These are phyloP conservation scores for Pterothamnion heteromorphum DNA, from an alignment of 31 red algal species.

Conservation along the genomic window DNA sequence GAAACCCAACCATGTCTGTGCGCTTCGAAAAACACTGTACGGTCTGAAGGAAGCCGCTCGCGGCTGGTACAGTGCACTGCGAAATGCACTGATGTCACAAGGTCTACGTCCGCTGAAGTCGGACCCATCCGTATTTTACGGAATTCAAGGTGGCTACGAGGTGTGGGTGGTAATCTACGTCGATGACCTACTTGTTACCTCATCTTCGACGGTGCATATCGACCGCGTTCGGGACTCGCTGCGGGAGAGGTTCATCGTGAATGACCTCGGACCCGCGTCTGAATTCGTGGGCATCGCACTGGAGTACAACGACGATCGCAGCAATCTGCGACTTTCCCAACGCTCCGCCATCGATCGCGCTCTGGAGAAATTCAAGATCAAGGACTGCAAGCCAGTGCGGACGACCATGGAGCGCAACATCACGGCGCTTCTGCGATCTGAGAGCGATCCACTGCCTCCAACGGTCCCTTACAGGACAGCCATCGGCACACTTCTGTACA, in stretches of 20 bases:
- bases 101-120: background rate
- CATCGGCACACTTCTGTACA: background rate
- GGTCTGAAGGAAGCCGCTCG: slow-evolving; percentile 12
- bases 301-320: background rate
- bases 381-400: background rate
- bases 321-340: background rate
- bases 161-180: slow-evolving; percentile 45
- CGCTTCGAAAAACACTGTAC: slow-evolving; percentile 6
- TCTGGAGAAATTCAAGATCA: slow-evolving; percentile 33
- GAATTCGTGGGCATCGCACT: slow-evolving; percentile 29
- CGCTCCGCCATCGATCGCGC: background rate
- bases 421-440: background rate
- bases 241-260: slow-evolving; percentile 15
- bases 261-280: background rate
- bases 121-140: background rate
- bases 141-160: background rate
- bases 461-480: slow-evolving; percentile 36
- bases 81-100: background rate
- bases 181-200: slow-evolving; percentile 38
- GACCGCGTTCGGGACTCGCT: background rate
- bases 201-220: background rate
- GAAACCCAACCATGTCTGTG: background rate
- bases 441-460: background rate
- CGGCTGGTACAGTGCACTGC: background rate
- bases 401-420: slow-evolving; percentile 31